Percentiles rank a stretch among this genome's conserved stretches.
Evolutionary conservation across 345 rosid species (phyloP).

Genomic region (Excoecaria cochinchinensis): DNA sequence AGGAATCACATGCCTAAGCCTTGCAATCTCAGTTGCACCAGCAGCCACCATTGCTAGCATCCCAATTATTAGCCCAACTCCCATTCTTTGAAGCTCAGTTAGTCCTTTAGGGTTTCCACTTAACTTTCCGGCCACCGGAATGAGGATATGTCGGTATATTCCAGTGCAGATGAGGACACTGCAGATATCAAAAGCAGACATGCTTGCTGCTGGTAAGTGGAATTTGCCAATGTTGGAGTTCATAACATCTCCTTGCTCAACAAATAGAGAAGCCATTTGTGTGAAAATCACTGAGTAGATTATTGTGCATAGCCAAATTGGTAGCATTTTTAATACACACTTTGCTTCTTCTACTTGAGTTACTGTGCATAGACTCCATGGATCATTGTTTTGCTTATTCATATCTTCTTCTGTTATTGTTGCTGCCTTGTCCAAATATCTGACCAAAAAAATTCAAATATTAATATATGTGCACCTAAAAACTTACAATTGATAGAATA

Average conservation of each 20-base stretch:
- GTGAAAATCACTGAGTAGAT: constrained; percentile 74
- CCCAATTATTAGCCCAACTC: constrained; percentile 73
- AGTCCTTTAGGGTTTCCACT: constrained; percentile 52
- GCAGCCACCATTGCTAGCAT: constrained; percentile 82
- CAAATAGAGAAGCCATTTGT: constrained; percentile 71
- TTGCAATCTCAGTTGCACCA: constrained; percentile 58
- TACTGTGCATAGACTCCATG: constrained; percentile 81
- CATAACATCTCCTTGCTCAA: constrained; percentile 79
- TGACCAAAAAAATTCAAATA: constrained; percentile 9
- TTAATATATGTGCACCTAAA: too few species aligned
- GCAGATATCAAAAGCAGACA: constrained; percentile 79
- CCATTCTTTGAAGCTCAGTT: constrained; percentile 86
- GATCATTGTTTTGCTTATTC: constrained; percentile 21
- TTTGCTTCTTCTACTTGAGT: constrained; percentile 86
- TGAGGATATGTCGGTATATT: constrained; percentile 63
- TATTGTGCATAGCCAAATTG: constrained; percentile 72
- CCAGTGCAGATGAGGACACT: constrained; percentile 74
- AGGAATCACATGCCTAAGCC: constrained; percentile 43
- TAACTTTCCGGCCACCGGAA: constrained; percentile 52
- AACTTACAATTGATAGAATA: too few species aligned
- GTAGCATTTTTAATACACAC: constrained; percentile 64
- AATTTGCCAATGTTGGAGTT: constrained; percentile 46
- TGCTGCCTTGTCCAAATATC: constrained; percentile 89
- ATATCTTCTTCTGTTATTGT: constrained; percentile 55
- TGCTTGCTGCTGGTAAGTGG: constrained; percentile 86